A percentile compares a stretch with the other conserved stretches of the same genome.
Conservation (phyloP, 352 stramenopile species). For the Thraustochytrium striatum region DNA sequence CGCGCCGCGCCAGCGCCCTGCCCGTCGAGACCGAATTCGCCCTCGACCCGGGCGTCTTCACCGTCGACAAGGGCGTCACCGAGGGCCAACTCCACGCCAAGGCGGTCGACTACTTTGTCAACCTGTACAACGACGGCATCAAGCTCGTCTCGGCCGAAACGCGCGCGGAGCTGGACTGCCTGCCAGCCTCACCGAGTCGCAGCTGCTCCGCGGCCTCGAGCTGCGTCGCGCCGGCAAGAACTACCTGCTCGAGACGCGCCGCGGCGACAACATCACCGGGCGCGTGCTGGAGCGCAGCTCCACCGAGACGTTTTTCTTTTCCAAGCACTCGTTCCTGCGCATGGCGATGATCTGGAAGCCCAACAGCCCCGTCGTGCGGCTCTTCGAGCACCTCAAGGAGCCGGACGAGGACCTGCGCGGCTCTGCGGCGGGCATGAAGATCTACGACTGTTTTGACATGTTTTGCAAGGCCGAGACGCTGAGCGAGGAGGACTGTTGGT, state of each 20-base stretch:
- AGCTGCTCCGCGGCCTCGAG: neutral
- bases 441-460: conserved; percentile 31
- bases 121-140: conserved; percentile 31
- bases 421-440: conserved; percentile 2
- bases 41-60: conserved; percentile 7
- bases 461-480: conserved; percentile 44
- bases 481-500: conserved; percentile 35
- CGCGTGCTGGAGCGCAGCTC: neutral
- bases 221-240: neutral
- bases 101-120: conserved; percentile 23
- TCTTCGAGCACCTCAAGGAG: neutral
- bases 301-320: neutral
- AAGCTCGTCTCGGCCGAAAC: neutral
- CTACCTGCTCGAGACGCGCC: neutral
- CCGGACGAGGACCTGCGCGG: neutral
- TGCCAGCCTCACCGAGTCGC: neutral
- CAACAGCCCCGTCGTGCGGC: neutral
- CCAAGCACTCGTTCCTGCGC: conserved; percentile 7
- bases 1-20: neutral
- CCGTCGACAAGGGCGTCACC: neutral
- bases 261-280: neutral
- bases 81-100: neutral
- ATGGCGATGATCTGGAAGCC: neutral
- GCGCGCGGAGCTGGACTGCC: neutral
- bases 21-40: neutral